Conservation (phyloP, 805 yeast species). For the Saccharomycopsis sp. region DNA sequence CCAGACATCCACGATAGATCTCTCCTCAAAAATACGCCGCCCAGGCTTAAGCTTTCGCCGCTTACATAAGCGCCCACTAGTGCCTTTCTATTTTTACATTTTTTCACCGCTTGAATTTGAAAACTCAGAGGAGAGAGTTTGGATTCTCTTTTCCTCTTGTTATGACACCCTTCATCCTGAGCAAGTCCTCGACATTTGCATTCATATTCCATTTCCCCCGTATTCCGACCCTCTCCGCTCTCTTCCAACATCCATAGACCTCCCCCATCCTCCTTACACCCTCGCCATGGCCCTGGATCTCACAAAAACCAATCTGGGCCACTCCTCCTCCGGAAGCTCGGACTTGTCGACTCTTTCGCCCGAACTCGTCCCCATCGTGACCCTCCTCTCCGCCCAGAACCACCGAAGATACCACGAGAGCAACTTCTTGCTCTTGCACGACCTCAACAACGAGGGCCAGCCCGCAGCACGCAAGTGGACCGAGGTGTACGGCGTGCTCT, state of each 20-base stretch:
- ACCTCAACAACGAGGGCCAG: slow-evolving; percentile 75
- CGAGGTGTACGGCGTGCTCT: slow-evolving; percentile 86
- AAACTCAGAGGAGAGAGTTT: no score
- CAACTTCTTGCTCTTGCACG: slow-evolving; percentile 64
- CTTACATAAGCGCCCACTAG: no score
- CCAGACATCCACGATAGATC: no score
- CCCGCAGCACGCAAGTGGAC: slow-evolving; percentile 78
- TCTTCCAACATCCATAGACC: neutral
- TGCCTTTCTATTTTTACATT: no score
- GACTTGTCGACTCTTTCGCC: slow-evolving; percentile 27
- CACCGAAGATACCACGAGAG: slow-evolving; percentile 75
- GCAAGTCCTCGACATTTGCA: no score
- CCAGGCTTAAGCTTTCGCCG: no score
- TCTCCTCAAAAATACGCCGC: no score
- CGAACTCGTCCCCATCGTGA: slow-evolving; percentile 58
- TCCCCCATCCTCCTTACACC: no score
- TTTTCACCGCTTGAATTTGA: no score
- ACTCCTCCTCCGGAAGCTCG: neutral
- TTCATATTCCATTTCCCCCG: no score
- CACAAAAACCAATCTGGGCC: neutral
- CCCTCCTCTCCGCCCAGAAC: slow-evolving; percentile 64
- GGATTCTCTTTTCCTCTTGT: no score
- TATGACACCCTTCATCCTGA: no score
- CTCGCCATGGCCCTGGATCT: neutral
- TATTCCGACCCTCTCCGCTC: neutral